Conservation (phyloP, 352 stramenopile genomes). For the Phytophthora agathidicida region DNA sequence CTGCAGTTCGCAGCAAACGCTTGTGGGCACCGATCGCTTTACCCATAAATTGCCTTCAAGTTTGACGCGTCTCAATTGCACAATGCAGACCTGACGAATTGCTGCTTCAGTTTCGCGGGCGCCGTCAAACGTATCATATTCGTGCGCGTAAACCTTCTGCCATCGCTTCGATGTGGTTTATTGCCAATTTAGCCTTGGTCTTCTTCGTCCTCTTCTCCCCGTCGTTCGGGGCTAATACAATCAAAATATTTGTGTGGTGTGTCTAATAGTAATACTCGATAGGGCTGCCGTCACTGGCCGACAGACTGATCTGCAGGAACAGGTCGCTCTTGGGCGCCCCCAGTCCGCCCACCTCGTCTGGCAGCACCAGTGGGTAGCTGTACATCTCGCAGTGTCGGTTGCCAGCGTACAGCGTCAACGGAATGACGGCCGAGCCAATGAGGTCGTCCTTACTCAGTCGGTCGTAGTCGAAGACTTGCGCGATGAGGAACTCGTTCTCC, state of each 20-base stretch:
- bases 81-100: neutral
- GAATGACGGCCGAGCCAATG: conserved; percentile 72
- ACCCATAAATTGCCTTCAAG: conserved; percentile 12
- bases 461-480: conserved; percentile 80
- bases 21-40: conserved; percentile 8
- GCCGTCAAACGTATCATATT: conserved; percentile 4
- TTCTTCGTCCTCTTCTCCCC: neutral
- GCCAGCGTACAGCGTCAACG: conserved; percentile 64
- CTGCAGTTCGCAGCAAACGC: conserved; percentile 3
- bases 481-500: conserved; percentile 68
- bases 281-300: conserved; percentile 50
- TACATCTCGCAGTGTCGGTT: conserved; percentile 66
- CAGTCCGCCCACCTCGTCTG: conserved; percentile 52
- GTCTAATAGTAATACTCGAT: conserved; percentile 53
- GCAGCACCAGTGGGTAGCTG: conserved; percentile 74
- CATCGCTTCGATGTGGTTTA: neutral
- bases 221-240: conserved; percentile 22
- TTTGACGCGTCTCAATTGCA: conserved; percentile 11
- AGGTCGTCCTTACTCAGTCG: conserved; percentile 70
- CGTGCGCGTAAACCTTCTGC: neutral
- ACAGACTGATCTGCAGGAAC: conserved; percentile 69
- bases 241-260: conserved; percentile 20
- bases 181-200: conserved; percentile 5
- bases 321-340: conserved; percentile 59
- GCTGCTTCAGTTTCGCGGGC: conserved; percentile 2